Base-by-base conservation (phyloP, 495 filamentous ascomycete species). In the Astrothelium macrocarpum region DNA sequence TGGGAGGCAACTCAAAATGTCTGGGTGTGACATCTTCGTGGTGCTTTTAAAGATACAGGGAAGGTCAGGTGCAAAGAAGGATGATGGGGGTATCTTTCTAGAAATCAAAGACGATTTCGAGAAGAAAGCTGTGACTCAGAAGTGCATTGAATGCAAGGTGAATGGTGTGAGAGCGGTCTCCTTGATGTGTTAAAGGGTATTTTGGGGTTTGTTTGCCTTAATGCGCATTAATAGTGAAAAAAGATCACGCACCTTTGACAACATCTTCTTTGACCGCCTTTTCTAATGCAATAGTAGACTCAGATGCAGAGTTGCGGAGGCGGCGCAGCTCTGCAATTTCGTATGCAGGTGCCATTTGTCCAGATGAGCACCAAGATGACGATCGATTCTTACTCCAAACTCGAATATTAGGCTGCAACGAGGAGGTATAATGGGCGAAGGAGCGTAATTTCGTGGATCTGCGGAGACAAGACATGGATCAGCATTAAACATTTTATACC, bases 181-280 rank as follows among this genome's bases (percentile, higher is more conserved):
- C n/a, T 20, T 18, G 11, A 11, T 49, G 43, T 20, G n/a, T 11
- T 49, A 16, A 16, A 18, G n/a, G 45, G 20, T 16, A 49, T 9
- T 9, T 42, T 42, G 18, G 9, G 36, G 18, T n/a, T n/a, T n/a
- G n/a, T n/a, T n/a, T 4, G 26, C 28, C 12, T 36, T 60, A 18
- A 23, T 18, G 26, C 4, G 45, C 11, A 28, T 29, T 39, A 31
- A 36, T 29, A 20, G 32, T 58, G 36, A 64, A 42, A 45, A 18
- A 61, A 68, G 20, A 2, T 56, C 9, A n/a, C 71, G 56, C 25
- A 73, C 73, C 68, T 65, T 72, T 73, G 68, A 95, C 91, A 1
- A 86, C 90, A 75, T 96, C 91, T 65, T 89, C 84, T 32, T 84
- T 82, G 26, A 85, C 85, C 2, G 82, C 85, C 10, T 89, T 89